Evolutionary conservation across 139 green algal genomes (phyloP).

Genomic region (Chlorella sp.): DNA sequence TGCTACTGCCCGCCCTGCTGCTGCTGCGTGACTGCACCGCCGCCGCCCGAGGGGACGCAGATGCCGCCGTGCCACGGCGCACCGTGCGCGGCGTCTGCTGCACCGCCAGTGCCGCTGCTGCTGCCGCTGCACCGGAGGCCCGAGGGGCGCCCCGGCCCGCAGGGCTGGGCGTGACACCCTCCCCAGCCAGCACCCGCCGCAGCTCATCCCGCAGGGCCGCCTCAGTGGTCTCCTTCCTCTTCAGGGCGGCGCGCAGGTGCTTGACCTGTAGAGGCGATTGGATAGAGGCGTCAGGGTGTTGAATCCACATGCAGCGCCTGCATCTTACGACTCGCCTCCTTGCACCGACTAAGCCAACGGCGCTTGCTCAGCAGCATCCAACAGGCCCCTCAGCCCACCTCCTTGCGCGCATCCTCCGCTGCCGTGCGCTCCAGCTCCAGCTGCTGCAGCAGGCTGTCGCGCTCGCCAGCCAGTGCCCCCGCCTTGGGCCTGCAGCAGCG

Average conservation of each 20-base stretch:
- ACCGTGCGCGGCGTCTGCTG: too few species aligned
- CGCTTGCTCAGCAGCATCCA: too few species aligned
- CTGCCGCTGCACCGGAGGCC: background rate
- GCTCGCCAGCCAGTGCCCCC: slow-evolving; percentile 6
- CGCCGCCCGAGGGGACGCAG: background rate
- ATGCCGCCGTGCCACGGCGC: background rate
- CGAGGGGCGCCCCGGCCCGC: too few species aligned
- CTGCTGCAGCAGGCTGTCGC: slow-evolving; percentile 24
- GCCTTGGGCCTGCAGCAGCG: slow-evolving; percentile 19
- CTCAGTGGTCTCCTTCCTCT: slow-evolving; percentile 2
- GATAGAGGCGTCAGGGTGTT: too few species aligned
- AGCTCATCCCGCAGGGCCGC: slow-evolving; percentile 25
- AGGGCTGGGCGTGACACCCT: slow-evolving; percentile 11
- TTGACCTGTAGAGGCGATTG: slow-evolving; percentile 26
- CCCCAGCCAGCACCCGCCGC: slow-evolving; percentile 15
- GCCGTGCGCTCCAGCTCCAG: slow-evolving; percentile 42
- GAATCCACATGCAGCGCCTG: too few species aligned
- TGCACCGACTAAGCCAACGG: too few species aligned
- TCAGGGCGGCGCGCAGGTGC: slow-evolving; percentile 1
- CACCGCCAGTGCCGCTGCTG: background rate
- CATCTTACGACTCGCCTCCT: too few species aligned
- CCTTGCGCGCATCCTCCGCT: slow-evolving; percentile 23
- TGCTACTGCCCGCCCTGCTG: background rate
- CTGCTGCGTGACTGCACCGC: background rate
- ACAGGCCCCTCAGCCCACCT: background rate